Percentiles rank a stretch among this genome's conserved stretches.
phyloP scores from a whole-genome alignment of 371 early-diverging fungal genomes.

The Mucor sp. region DNA sequence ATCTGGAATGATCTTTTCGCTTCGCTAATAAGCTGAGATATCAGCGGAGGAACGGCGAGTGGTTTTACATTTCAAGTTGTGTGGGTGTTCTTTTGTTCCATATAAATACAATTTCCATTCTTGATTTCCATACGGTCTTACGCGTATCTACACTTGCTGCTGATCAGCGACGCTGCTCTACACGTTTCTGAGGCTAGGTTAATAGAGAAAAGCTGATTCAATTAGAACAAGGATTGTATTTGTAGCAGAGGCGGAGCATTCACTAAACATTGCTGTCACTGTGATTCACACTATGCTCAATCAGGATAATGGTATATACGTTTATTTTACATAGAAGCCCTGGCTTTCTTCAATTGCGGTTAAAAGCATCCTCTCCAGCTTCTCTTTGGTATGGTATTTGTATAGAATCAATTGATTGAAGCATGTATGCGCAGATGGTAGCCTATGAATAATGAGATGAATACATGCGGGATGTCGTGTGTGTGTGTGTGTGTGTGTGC shows the following conservation, averaged over 20 bases:
- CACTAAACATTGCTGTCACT: no score
- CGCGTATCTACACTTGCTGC: neutral
- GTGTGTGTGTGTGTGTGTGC: no score
- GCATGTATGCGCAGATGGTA: constrained; percentile 96
- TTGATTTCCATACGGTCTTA: neutral
- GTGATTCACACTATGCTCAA: no score
- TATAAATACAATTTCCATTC: neutral
- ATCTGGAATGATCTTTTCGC: neutral
- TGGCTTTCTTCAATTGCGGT: constrained; percentile 88
- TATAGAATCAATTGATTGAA: constrained; percentile 94
- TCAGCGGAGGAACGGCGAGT: neutral
- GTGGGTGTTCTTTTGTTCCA: neutral
- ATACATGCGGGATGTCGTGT: no score
- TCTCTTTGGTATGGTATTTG: constrained; percentile 74
- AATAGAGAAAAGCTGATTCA: no score
- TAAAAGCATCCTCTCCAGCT: constrained; percentile 77
- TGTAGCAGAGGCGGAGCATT: no score
- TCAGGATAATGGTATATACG: neutral
- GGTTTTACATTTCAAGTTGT: neutral
- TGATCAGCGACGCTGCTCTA: no score
- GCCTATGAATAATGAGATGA: constrained; percentile 37
- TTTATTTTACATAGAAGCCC: constrained; percentile 85
- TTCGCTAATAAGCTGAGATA: neutral
- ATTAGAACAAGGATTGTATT: no score
- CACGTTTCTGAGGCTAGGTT: no score